phyloP scores from a whole-genome alignment of 2,329 filamentous ascomycete species.

The Coniella vitis region DNA sequence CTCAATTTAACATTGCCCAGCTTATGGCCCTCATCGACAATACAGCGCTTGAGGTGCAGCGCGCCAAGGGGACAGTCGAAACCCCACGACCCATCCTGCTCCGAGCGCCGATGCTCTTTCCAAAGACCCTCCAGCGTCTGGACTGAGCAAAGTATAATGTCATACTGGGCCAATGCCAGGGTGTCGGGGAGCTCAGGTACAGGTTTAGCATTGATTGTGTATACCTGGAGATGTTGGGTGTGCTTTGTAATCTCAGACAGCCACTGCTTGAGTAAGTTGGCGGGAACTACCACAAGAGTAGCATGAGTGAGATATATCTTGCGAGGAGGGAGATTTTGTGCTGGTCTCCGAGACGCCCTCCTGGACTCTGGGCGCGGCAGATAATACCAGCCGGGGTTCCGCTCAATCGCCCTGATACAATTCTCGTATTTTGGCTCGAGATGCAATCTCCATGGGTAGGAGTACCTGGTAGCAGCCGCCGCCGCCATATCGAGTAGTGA shows the following conservation, averaged over 20 bases:
- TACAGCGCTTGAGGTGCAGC: constrained; percentile 79
- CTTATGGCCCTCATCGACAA: constrained; percentile 87
- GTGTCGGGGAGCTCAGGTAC: constrained; percentile 44
- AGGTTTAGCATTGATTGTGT: constrained; percentile 52
- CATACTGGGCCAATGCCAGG: constrained; percentile 55
- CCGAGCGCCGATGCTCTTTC: constrained; percentile 38
- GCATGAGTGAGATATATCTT: constrained; percentile 58
- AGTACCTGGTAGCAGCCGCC: constrained; percentile 56
- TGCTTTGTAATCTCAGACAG: constrained; percentile 73
- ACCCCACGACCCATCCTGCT: constrained; percentile 21
- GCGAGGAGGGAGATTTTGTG: constrained; percentile 27
- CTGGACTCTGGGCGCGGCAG: constrained; percentile 39
- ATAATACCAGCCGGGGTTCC: constrained; percentile 55
- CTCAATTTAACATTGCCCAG: constrained; percentile 59
- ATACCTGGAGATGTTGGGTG: constrained; percentile 56
- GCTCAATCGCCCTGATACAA: constrained; percentile 50
- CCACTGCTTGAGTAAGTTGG: constrained; percentile 83
- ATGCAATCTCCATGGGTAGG: constrained; percentile 63
- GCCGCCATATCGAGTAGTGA: constrained; percentile 72
- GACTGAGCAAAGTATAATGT: constrained; percentile 73
- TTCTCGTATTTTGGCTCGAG: constrained; percentile 46
- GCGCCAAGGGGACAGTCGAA: constrained; percentile 55
- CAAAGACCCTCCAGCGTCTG: constrained; percentile 60
- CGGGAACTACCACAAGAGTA: constrained; percentile 74
- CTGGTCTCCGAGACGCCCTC: constrained; percentile 30